phyloP scores from a whole-genome alignment of 257 asterid genomes.

The Prunella vulgaris region DNA sequence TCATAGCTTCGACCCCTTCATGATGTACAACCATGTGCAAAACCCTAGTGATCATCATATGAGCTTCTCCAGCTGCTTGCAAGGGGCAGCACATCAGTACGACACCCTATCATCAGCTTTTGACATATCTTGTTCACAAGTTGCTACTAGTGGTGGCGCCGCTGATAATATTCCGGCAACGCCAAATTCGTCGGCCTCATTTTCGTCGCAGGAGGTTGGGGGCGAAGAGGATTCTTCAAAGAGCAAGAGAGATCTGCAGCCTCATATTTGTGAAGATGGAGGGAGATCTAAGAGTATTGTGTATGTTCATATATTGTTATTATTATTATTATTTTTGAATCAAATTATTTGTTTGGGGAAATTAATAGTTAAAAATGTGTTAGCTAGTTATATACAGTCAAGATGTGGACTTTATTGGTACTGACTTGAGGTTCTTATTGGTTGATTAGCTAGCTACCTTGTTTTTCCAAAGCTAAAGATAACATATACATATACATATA shows the following conservation, averaged over 20 bases:
- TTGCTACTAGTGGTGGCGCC: not conserved
- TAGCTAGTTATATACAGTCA: not conserved
- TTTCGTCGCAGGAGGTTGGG: conserved; percentile 59
- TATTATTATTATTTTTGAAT: too few species aligned
- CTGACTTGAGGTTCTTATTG: conserved; percentile 14
- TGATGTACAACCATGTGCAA: conserved; percentile 30
- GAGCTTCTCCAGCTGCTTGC: conserved; percentile 48
- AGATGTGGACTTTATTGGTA: conserved; percentile 26
- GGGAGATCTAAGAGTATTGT: conserved; percentile 47
- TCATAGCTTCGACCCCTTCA: not conserved
- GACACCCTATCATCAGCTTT: conserved; percentile 42
- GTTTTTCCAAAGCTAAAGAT: conserved; percentile 23
- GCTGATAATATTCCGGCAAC: conserved; percentile 29
- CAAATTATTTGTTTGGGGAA: conserved; percentile 2
- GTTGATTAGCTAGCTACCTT: not conserved
- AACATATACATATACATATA: too few species aligned
- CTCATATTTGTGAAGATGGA: conserved; percentile 37
- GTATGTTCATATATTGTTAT: conserved; percentile 33
- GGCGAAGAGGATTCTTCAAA: conserved; percentile 64
- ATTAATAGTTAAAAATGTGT: not conserved
- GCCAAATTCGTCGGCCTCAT: conserved; percentile 44
- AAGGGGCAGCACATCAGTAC: conserved; percentile 46
- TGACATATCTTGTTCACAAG: conserved; percentile 31
- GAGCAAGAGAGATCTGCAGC: conserved; percentile 32
- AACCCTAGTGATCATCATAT: conserved; percentile 26